phyloP scores from a whole-genome alignment of 768 basidiomycete species.

The Pholiota conissans region DNA sequence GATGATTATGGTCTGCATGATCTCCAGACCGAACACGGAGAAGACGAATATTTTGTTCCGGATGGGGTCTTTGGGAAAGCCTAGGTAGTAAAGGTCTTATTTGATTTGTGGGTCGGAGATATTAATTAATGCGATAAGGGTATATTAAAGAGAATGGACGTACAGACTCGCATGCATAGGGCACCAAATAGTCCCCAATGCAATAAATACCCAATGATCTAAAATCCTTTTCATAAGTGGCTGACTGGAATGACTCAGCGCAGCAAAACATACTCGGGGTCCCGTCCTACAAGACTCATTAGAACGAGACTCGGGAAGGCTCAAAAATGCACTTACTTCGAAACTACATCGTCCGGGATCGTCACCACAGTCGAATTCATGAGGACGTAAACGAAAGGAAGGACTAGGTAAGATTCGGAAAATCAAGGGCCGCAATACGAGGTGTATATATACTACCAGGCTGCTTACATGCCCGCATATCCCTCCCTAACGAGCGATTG shows the following conservation, averaged over 20 bases:
- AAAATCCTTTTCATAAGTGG: neutral
- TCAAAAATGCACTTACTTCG: neutral
- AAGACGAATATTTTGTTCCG: conserved; percentile 22
- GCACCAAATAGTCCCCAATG: conserved; percentile 13
- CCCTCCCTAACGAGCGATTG: neutral
- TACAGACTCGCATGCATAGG: conserved; percentile 22
- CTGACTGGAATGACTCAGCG: neutral
- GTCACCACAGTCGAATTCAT: neutral
- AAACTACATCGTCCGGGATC: neutral
- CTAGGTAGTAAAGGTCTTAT: conserved; percentile 27
- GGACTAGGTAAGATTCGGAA: neutral
- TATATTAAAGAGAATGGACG: conserved; percentile 4
- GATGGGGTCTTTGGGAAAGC: conserved; percentile 25
- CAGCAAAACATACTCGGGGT: neutral
- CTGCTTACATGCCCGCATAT: neutral
- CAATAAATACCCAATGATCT: conserved; percentile 9
- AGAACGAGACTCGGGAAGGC: neutral
- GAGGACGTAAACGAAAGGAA: neutral
- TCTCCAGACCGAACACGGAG: conserved; percentile 15
- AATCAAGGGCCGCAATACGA: no score
- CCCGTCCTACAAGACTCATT: neutral
- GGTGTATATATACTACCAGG: no score
- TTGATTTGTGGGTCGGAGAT: neutral
- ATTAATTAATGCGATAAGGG: neutral
- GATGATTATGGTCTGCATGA: conserved; percentile 21